Base-by-base conservation (phyloP, 164 flowering plant genomes). In the Macadamia tetraphylla region DNA sequence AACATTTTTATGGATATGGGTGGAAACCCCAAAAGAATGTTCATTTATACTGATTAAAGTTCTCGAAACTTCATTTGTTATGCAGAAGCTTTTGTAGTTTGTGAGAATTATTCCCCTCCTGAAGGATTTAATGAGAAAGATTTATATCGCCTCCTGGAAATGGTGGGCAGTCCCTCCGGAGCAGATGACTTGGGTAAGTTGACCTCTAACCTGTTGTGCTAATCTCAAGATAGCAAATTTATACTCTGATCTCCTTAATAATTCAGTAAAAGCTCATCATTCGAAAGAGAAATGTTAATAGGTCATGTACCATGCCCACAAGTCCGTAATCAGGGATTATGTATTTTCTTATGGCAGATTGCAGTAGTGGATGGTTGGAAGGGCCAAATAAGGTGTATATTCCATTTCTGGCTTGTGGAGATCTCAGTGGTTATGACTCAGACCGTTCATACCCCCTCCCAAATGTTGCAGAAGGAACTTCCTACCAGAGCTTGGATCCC, bases 371-470 rank as follows among this genome's bases (percentile, higher is more conserved):
- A 1, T 89, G 99, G 96, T 71, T 92, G 68, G 98, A 92, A 84
- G 97, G 99, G 40, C 89, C 94, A 64, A 92, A 95, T 64, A 92
- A 95, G 81, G 93, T 90, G 65, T 92, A 89, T 66, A 89, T 95
- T 40, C 98, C 99, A 60, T 95, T 95, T 81, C 76, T 92, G 71
- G 99, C 98, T 60, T 94, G 99, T 64, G 98, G 97, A 35, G 99
- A 94, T 77, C 90, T 92, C 8, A 80, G 82, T 67, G 97, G 98
- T 2, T 92, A 88, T 71, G 97, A 95, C 70, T 95, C 98, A 0
- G 98, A 95, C 69, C 89, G 93, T n/a, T 95, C 98, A n/a, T 92
- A 95, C 74, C 97, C 99, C 14, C 92, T 92, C 44, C 90, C 97
- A 6, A 79, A 74, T 77, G 83, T 61, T 52, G 87, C 85, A 3